These are phyloP conservation scores for Guadua angustifolia DNA, from an alignment of 176 grass and related monocot genomes.

Conservation along the genomic window DNA sequence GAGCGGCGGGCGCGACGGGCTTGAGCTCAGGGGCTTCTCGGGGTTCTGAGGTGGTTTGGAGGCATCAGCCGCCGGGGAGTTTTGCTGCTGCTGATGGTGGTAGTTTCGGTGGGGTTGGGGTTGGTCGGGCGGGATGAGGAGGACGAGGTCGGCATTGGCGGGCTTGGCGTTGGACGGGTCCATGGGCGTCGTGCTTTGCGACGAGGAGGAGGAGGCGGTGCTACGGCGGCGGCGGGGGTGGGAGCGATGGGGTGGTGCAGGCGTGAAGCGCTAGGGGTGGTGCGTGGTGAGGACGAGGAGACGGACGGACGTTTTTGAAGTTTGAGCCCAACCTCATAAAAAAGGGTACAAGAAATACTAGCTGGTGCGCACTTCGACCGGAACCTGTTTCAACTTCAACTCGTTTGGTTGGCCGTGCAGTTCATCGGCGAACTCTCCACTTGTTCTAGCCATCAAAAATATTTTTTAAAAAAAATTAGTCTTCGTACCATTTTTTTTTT, in stretches of 20 bases:
- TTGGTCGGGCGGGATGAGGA: slow-evolving; percentile 47
- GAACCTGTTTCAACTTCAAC: not conserved
- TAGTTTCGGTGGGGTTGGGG: not conserved
- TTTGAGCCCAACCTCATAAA: not conserved
- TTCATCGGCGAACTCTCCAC: not conserved
- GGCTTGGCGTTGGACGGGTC: not conserved
- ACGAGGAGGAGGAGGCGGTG: no score
- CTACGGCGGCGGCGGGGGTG: not conserved
- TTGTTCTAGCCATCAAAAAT: no score
- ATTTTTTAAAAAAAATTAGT: no score
- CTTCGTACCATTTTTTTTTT: no score
- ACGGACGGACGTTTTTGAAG: not conserved
- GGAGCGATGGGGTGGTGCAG: not conserved
- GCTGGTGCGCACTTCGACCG: not conserved
- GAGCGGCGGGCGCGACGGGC: slow-evolving; percentile 39
- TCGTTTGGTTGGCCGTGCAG: not conserved
- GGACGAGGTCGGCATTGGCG: slow-evolving; percentile 41
- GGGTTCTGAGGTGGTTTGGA: slow-evolving; percentile 34
- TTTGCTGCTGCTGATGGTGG: not conserved
- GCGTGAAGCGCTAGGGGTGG: not conserved
- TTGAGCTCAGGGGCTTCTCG: slow-evolving; percentile 29
- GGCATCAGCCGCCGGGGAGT: not conserved
- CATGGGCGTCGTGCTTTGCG: slow-evolving; percentile 14
- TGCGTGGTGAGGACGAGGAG: not conserved
- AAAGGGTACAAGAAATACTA: no score